These are phyloP conservation scores for Colletotrichum sp. DNA, from an alignment of 2,329 filamentous ascomycete genomes.

Conservation along the genomic window DNA sequence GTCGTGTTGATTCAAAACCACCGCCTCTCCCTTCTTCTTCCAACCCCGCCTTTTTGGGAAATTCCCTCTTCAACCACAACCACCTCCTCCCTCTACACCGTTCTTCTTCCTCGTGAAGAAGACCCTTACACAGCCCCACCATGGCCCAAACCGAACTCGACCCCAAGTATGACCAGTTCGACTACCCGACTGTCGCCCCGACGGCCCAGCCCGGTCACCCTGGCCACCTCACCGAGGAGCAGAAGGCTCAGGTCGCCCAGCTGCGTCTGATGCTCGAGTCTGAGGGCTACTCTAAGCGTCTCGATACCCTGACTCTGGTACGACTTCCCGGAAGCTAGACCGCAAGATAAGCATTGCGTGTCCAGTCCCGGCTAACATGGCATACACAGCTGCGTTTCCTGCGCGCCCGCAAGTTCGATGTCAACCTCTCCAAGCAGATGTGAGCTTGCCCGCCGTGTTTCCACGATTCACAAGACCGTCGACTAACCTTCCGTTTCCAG, in stretches of 20 bases:
- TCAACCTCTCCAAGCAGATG: slow-evolving; percentile 85
- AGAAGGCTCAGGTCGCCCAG: slow-evolving; percentile 89
- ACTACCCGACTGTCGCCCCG: slow-evolving; percentile 82
- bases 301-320: slow-evolving; percentile 93
- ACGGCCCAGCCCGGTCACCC: slow-evolving; percentile 78
- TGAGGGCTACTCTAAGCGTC: slow-evolving; percentile 78
- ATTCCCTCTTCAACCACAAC: background rate
- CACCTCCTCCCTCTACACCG: background rate
- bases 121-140: slow-evolving; percentile 15
- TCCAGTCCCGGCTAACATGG: slow-evolving; percentile 6
- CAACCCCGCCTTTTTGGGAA: background rate
- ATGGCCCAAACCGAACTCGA: slow-evolving; percentile 57
- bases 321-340: slow-evolving; percentile 29
- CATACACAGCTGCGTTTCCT: slow-evolving; percentile 78
- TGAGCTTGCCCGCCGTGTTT: slow-evolving; percentile 42
- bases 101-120: slow-evolving; percentile 8
- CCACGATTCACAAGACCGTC: background rate
- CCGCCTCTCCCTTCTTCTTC: background rate
- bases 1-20: background rate
- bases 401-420: slow-evolving; percentile 93
- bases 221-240: slow-evolving; percentile 82
- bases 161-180: slow-evolving; percentile 95
- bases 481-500: slow-evolving; percentile 49
- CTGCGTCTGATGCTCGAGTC: slow-evolving; percentile 84
- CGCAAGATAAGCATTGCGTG: background rate